A percentile compares a stretch with the other conserved stretches of the same genome.
Conservation (phyloP, 2,329 filamentous ascomycete species). For the Tolypocladium cylindrosporum region DNA sequence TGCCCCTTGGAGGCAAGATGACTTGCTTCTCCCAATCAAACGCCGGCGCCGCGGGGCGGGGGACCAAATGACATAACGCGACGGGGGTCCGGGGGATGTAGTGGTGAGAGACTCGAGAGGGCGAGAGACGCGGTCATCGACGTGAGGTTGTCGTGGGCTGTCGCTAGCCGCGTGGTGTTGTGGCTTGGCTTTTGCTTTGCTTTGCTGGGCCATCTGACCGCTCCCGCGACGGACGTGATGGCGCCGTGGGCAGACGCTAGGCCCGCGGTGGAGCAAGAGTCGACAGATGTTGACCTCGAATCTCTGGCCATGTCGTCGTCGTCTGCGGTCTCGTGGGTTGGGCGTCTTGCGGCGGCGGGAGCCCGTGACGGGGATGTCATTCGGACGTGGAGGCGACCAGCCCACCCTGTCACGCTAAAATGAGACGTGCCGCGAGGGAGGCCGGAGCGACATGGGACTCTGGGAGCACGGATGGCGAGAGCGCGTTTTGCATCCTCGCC, state of each 20-base stretch:
- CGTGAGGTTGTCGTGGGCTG: neutral
- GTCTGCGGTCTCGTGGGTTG: neutral
- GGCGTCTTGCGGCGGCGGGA: neutral
- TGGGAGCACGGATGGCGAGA: neutral
- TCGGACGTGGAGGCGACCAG: neutral
- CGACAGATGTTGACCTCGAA: conserved; percentile 2
- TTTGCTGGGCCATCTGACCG: neutral
- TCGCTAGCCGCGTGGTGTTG: neutral
- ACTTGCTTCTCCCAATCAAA: conserved; percentile 18
- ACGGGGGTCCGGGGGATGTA: neutral
- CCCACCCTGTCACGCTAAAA: neutral
- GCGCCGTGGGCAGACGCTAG: conserved; percentile 2
- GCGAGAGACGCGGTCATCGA: neutral
- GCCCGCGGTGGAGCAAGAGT: neutral
- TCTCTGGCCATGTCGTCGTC: neutral
- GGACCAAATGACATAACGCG: conserved; percentile 19
- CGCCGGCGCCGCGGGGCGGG: conserved; percentile 4
- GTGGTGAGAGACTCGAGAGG: neutral
- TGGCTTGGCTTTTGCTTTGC: neutral
- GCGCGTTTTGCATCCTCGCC: neutral
- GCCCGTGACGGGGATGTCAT: neutral
- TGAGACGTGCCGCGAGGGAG: neutral
- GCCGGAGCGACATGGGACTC: neutral
- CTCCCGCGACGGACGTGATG: neutral
- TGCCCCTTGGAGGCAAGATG: conserved; percentile 17